These are phyloP conservation scores for Ophiostoma quercus DNA, from an alignment of 2,329 filamentous ascomycete species.

Conservation along the genomic window DNA sequence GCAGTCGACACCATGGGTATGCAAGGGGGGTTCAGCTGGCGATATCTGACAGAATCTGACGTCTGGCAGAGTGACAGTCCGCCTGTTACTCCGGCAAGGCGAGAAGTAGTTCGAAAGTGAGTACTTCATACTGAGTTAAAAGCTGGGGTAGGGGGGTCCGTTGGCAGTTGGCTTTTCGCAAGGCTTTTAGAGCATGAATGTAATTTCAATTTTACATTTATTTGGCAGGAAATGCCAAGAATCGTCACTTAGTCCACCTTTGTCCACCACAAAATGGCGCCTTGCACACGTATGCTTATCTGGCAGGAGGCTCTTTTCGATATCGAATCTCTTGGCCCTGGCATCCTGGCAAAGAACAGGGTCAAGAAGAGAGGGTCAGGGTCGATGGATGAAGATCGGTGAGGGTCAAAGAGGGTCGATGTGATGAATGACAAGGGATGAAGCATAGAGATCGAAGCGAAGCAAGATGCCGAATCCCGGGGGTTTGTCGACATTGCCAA, in stretches of 20 bases:
- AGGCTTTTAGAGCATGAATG: background rate
- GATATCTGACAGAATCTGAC: constrained; percentile 6
- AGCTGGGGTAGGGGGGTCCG: background rate
- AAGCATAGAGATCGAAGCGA: background rate
- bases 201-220: background rate
- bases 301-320: background rate
- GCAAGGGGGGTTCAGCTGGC: background rate
- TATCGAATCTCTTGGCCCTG: background rate
- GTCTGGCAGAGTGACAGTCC: background rate
- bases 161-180: background rate
- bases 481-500: background rate
- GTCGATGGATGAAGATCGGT: background rate
- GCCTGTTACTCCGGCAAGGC: background rate
- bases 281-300: constrained; percentile 3
- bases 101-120: background rate
- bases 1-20: background rate
- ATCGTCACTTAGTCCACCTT: background rate
- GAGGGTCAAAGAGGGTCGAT: too few species aligned
- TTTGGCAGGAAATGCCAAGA: background rate
- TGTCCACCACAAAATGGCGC: background rate
- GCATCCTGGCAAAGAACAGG: background rate
- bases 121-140: background rate
- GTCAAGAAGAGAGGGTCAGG: background rate
- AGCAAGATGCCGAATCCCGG: background rate
- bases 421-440: background rate